Base-by-base conservation (phyloP, 1,139 yeast species). In the Suhomyces ambrosiae region DNA sequence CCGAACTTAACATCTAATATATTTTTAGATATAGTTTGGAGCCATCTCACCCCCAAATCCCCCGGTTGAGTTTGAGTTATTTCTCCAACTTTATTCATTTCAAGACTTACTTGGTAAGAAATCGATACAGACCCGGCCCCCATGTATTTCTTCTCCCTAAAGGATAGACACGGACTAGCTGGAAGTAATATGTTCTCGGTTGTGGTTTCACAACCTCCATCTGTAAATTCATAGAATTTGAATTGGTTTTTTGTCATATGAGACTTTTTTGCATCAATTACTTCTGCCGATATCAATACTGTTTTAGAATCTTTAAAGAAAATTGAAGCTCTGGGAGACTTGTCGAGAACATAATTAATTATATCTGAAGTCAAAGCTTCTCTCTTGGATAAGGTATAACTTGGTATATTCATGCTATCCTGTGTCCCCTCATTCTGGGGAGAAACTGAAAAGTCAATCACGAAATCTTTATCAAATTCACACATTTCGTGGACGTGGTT, bases 281-380 rank as follows among this genome's bases (percentile, higher is more conserved):
- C 36, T 5, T 35, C 39, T 15, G 38, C 44, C 2, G 58, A 53
- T 7, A 54, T 43, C n/a, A 58, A 34, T 2, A 52, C 38, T 0
- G 61, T 53, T 13, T 48, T 45, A 3, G 59, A 44, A 33, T 58
- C 62, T 30, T 46, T 41, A 35, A 57, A 54, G n/a, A 37, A 23
- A 6, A 58, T 38, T 7, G 52, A 42, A 17, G 51, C 40, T 22
- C 45, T 49, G 5, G 57, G 56, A 22, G 44, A 42, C 14, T 35
- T 31, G 16, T 27, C 14, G 4, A 37, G 19, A 17, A 41, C 23
- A 14, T 34, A 29, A 17, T 22, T 17, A 34, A 44, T 25, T 14
- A 30, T 22, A 2, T 22, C 25, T 9, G 34, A 19, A 7, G 30
- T 27, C 32, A 43, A 32, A 19, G 14, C 19, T n/a, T 14, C 17